phyloP scores from a whole-genome alignment of 495 filamentous ascomycete species.

The Neurospora sublineolata region DNA sequence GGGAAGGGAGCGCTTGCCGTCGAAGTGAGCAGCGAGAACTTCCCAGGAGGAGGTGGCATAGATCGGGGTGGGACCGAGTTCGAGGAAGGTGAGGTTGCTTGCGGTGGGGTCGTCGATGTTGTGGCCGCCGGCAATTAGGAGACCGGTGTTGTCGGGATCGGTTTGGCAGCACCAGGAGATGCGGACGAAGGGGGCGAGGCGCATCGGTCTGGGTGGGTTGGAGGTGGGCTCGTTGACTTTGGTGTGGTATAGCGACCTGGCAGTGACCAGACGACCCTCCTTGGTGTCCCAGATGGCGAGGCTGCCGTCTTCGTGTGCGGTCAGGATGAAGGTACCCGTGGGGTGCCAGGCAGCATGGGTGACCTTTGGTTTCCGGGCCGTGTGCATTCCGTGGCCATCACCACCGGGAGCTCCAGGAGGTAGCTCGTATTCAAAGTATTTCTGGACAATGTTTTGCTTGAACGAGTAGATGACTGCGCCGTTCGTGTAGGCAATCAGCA shows the following conservation, averaged over 20 bases:
- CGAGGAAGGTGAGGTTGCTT: constrained; percentile 75
- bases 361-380: constrained; percentile 57
- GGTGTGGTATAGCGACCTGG: constrained; percentile 62
- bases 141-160: constrained; percentile 83
- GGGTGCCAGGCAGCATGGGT: constrained; percentile 87
- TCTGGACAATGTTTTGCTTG: constrained; percentile 68
- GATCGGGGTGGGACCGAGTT: constrained; percentile 77
- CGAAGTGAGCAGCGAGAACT: constrained; percentile 62
- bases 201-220: constrained; percentile 25
- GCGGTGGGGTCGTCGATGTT: constrained; percentile 42
- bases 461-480: constrained; percentile 86
- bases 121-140: constrained; percentile 76
- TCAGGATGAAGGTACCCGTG: constrained; percentile 81
- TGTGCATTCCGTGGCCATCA: constrained; percentile 34
- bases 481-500: constrained; percentile 76
- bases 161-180: constrained; percentile 74
- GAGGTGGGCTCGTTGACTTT: constrained; percentile 50
- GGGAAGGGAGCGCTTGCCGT: constrained; percentile 54
- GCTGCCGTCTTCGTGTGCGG: constrained; percentile 78
- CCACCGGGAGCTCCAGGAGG: constrained; percentile 82
- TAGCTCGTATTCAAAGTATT: constrained; percentile 73
- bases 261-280: constrained; percentile 76
- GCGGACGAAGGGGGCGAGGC: constrained; percentile 52
- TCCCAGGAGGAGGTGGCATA: constrained; percentile 89
- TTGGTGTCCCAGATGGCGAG: constrained; percentile 91